Evolutionary conservation across 108 stramenopile species (phyloP).

Genomic region (Mediolabrus comicus): DNA sequence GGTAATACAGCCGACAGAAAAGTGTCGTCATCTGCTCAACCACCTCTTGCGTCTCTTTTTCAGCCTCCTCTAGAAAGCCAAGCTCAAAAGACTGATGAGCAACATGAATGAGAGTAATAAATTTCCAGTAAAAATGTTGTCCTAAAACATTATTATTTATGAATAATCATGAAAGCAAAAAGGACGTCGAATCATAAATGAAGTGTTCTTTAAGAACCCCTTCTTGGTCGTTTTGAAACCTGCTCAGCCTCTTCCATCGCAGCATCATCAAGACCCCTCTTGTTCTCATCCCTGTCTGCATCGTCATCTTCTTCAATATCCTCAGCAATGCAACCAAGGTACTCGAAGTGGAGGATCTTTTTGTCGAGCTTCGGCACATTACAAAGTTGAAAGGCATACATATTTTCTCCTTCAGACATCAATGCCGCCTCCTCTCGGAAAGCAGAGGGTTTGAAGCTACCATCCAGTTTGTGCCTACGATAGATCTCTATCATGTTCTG

Average conservation of each 20-base stretch:
- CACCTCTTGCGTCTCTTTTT: neutral
- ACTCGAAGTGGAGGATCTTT: constrained; percentile 70
- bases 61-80: neutral
- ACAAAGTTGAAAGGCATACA: constrained; percentile 88
- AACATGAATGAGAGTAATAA: neutral
- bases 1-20: neutral
- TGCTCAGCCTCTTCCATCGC: neutral
- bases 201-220: neutral
- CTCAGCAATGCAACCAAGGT: constrained; percentile 80
- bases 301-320: constrained; percentile 46
- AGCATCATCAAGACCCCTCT: constrained; percentile 26
- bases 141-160: neutral
- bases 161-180: neutral
- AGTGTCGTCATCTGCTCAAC: neutral
- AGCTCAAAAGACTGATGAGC: neutral
- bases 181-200: neutral
- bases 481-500: constrained; percentile 81
- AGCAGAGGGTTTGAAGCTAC: constrained; percentile 82
- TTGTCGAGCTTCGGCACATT: constrained; percentile 62
- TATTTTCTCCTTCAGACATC: constrained; percentile 82
- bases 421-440: constrained; percentile 85
- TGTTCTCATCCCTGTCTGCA: constrained; percentile 26
- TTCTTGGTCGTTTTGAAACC: neutral
- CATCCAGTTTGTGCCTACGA: constrained; percentile 64
- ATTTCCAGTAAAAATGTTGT: neutral